Base-by-base conservation (phyloP, 164 flowering plant genomes). In the Vitis labrusca region DNA sequence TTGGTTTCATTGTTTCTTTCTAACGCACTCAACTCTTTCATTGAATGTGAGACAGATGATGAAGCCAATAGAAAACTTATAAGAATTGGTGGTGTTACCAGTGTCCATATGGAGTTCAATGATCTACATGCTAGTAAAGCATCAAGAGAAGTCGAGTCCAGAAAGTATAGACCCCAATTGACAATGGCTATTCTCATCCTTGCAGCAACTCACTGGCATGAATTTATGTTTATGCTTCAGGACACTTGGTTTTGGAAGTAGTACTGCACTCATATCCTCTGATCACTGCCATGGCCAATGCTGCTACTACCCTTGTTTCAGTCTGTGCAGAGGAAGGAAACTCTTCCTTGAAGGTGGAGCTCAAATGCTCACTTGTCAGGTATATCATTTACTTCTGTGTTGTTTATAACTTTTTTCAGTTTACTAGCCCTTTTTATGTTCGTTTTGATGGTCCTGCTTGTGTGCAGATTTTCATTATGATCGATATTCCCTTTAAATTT, bases 131-230 rank as follows among this genome's bases (percentile, higher is more conserved):
- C 6, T 1, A 14, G 74, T 76, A 8, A n/a, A 74, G 23, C 59
- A 67, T 10, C 82, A 80, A 0, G 80, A 82, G 82, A 73, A 5
- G 1, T 83, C 2, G 5, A 60, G 8, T 8, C n/a, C 37, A 59
- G 80, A 8, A 73, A 70, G 67, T 68, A 83, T 29, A 56, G 84
- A 50, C 84, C 84, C 4, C 82, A 83, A 1, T 71, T 80, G 29
- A 61, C 50, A 0, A 55, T 83, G 32, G 77, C 78, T 4, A 37
- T 72, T 5, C 2, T 5, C 50, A 83, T 83, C 50, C 50, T 83
- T 78, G 65, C 86, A 80, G 68, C 86, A 83, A 62, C 61, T 80
- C 27, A 83, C 85, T 11, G 84, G 86, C 9, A 83, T 80, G 66
- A 83, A 80, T n/a, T 83, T 55, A 71, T 77, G 48, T 83, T 83